These are phyloP conservation scores for Aschersonia sp. DNA, from an alignment of 2,329 filamentous ascomycete genomes.

Conservation along the genomic window DNA sequence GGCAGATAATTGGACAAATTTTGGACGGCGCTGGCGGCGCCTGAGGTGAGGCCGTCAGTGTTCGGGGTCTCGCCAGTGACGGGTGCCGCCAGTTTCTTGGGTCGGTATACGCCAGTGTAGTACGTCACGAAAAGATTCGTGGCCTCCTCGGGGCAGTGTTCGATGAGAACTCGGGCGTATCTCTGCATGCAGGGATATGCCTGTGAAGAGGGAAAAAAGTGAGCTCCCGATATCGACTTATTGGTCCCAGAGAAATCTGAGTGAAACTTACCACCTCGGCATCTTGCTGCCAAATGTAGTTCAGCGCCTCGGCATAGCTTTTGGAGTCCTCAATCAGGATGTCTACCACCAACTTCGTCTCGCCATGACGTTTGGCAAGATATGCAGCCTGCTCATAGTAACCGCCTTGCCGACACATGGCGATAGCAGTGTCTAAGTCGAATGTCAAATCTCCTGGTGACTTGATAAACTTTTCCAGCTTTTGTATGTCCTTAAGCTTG, in stretches of 20 bases:
- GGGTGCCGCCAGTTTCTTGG: slow-evolving; percentile 37
- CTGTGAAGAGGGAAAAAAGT: slow-evolving; percentile 21
- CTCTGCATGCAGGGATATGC: slow-evolving; percentile 87
- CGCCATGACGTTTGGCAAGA: slow-evolving; percentile 83
- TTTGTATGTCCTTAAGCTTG: slow-evolving; percentile 92
- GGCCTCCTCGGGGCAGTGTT: slow-evolving; percentile 69
- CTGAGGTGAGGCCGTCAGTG: slow-evolving; percentile 32
- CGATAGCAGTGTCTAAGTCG: slow-evolving; percentile 90
- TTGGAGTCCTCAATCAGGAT: slow-evolving; percentile 94
- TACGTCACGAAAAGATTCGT: slow-evolving; percentile 89
- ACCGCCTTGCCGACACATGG: slow-evolving; percentile 92
- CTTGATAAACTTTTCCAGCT: slow-evolving; percentile 93
- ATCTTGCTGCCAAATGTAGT: slow-evolving; percentile 82
- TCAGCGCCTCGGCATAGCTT: slow-evolving; percentile 72
- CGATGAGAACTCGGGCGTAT: slow-evolving; percentile 80
- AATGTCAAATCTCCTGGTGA: slow-evolving; percentile 91
- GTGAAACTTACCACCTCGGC: slow-evolving; percentile 49
- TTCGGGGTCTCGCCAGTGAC: slow-evolving; percentile 21
- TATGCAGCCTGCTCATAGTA: slow-evolving; percentile 97
- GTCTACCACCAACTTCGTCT: slow-evolving; percentile 87
- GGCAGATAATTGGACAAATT: slow-evolving; percentile 76
- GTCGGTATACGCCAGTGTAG: slow-evolving; percentile 73
- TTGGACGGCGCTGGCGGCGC: slow-evolving; percentile 65
- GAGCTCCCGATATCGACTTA: not conserved
- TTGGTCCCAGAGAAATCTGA: not conserved